These are phyloP conservation scores for Farysia itapuensis DNA, from an alignment of 1,284 basidiomycete species.

Conservation along the genomic window DNA sequence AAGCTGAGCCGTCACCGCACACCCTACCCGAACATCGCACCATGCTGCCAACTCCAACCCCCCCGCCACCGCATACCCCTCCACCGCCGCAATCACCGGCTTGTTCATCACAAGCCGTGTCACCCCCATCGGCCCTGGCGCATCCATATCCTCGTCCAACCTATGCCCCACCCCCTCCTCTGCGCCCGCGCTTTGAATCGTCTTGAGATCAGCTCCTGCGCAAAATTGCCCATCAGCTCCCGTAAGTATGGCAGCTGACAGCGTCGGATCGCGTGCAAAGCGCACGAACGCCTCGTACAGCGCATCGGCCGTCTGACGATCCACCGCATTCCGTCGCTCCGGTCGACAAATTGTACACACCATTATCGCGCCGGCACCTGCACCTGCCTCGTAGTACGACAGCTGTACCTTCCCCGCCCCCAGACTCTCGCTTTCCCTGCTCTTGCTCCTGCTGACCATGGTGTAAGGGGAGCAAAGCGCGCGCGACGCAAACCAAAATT, in stretches of 20 bases:
- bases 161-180: conserved; percentile 4
- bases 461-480: too few relatives aligned
- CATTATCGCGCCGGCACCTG: too few relatives aligned
- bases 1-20: conserved; percentile 3
- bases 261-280: conserved; percentile 10
- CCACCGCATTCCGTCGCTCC: conserved; percentile 19
- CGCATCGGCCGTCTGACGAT: conserved; percentile 9
- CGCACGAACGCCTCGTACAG: conserved; percentile 14
- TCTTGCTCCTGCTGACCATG: too few relatives aligned
- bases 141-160: conserved; percentile 30
- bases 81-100: conserved; percentile 26
- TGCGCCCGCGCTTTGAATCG: conserved; percentile 4
- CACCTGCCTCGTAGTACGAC: too few relatives aligned
- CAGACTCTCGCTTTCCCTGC: too few relatives aligned
- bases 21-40: conserved; percentile 26
- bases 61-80: conserved; percentile 30
- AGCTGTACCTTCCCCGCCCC: too few relatives aligned
- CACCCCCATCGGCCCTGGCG: conserved; percentile 25
- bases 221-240: conserved; percentile 16
- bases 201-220: conserved; percentile 29
- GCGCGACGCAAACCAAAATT: too few relatives aligned
- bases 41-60: conserved; percentile 28
- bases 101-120: conserved; percentile 31
- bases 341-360: conserved; percentile 25
- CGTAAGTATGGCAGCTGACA: conserved; percentile 19